These are phyloP conservation scores for Ramularia endophylla DNA, from an alignment of 2,329 filamentous ascomycete genomes.

Conservation along the genomic window DNA sequence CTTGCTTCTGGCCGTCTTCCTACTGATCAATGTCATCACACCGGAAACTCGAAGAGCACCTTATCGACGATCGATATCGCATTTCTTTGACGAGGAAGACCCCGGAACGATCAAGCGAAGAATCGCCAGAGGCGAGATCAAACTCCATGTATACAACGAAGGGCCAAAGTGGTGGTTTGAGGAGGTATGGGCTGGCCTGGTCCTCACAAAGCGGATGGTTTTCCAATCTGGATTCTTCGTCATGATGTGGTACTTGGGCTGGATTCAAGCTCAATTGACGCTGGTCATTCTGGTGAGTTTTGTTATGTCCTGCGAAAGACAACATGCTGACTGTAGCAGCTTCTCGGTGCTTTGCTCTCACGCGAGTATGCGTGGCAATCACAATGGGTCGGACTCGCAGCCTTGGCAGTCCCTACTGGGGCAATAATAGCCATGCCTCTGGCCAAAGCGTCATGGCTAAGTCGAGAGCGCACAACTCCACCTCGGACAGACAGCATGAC, in stretches of 20 bases:
- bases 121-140: slow-evolving; percentile 67
- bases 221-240: slow-evolving; percentile 68
- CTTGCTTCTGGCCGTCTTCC: slow-evolving; percentile 57
- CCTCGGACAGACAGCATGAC: slow-evolving; percentile 62
- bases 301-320: neutral
- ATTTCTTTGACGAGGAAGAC: slow-evolving; percentile 47
- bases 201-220: slow-evolving; percentile 64
- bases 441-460: slow-evolving; percentile 65
- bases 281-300: slow-evolving; percentile 60
- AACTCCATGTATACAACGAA: slow-evolving; percentile 65
- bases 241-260: slow-evolving; percentile 65
- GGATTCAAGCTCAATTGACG: slow-evolving; percentile 73
- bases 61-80: slow-evolving; percentile 61
- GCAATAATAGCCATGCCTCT: slow-evolving; percentile 66
- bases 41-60: slow-evolving; percentile 67
- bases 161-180: slow-evolving; percentile 73
- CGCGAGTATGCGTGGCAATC: slow-evolving; percentile 60
- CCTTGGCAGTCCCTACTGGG: slow-evolving; percentile 61
- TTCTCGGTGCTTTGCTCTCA: slow-evolving; percentile 65
- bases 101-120: slow-evolving; percentile 44
- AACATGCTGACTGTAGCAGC: slow-evolving; percentile 31
- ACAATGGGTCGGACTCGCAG: slow-evolving; percentile 60
- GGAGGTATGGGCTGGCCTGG: slow-evolving; percentile 65
- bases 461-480: slow-evolving; percentile 54
- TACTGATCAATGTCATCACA: slow-evolving; percentile 64